Evolutionary conservation across 2,329 filamentous ascomycete species (phyloP), one percentile per base, ranked within the genome.

Genomic region (Akanthomyces uredinophilus): DNA sequence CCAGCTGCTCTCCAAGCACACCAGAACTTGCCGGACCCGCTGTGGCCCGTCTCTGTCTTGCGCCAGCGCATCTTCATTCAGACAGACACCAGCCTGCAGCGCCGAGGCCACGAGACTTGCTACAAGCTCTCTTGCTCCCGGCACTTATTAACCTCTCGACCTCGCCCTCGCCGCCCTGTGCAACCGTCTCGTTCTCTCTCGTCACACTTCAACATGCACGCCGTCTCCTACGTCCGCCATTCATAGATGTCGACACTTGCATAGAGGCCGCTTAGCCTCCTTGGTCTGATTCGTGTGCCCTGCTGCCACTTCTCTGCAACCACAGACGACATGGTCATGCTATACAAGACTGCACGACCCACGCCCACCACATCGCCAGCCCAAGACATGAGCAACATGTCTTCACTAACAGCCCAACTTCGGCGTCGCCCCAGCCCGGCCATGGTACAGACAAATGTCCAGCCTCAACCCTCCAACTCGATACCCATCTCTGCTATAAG

Each of bases 401-500:
- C 77, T 66, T 72, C 75, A 61, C 74, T 79, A 61, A 70, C 76
- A 46, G 67, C 72, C 54, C 74, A 75, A 61, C 67, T 74, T 60
- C 75, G 77, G 67, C 76, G 75, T 66, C 77, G 76, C 63, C 70
- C 75, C 62, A 78, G 79, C 70, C 80, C 80, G 53, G 74, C 74
- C 67, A 75, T 77, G 64, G 77, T 83, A 61, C 80, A 82, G 67
- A 82, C 81, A 60, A 75, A 73, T 65, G 71, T 81, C 54, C 70
- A 72, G 52, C 66, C 73, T 52, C 77, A 75, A 63, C 68, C 72
- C 35, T 72, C 77, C 64, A 69, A 70, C 54, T 75, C 76, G 37
- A 70, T 81, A 46, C 81, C 83, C 39, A 71, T 76, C 44, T 86
- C 83, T 41, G 79, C 83, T 64, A 77, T 83, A 67, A 85, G 82